These are phyloP conservation scores for Nidula niveotomentosa DNA, from an alignment of 1,284 basidiomycete genomes.

Conservation along the genomic window DNA sequence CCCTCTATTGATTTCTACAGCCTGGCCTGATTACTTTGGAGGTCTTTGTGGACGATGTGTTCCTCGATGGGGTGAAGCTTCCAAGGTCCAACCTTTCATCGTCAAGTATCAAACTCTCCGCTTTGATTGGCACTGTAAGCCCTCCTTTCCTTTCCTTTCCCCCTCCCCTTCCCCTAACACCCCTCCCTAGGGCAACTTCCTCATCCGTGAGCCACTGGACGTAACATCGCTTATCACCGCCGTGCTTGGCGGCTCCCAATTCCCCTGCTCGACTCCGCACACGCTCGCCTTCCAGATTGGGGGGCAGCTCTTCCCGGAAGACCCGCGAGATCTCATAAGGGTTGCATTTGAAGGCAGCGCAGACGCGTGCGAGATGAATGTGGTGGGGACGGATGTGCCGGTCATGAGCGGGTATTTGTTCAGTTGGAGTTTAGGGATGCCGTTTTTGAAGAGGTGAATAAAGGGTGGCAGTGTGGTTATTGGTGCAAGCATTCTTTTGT, in stretches of 20 bases:
- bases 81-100: constrained; percentile 39
- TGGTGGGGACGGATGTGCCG: constrained; percentile 51
- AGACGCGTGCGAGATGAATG: constrained; percentile 43
- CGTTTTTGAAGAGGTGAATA: constrained; percentile 51
- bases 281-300: constrained; percentile 61
- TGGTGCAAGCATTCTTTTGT: too few relatives aligned
- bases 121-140: constrained; percentile 52
- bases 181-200: constrained; percentile 45
- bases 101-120: constrained; percentile 37
- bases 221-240: constrained; percentile 42
- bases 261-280: constrained; percentile 44
- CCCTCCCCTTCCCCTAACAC: not conserved
- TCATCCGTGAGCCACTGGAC: constrained; percentile 54
- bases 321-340: constrained; percentile 61
- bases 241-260: constrained; percentile 19
- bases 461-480: not conserved
- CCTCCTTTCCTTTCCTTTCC: not conserved
- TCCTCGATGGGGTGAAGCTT: constrained; percentile 50
- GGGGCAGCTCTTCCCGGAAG: constrained; percentile 60
- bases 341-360: constrained; percentile 36
- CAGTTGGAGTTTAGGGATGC: constrained; percentile 54
- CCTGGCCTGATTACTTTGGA: constrained; percentile 38
- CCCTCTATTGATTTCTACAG: too few relatives aligned
- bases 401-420: constrained; percentile 40
- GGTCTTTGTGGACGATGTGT: constrained; percentile 55